Evolutionary conservation across 1,284 basidiomycete species (phyloP).

Genomic region (Irpex lacteus): DNA sequence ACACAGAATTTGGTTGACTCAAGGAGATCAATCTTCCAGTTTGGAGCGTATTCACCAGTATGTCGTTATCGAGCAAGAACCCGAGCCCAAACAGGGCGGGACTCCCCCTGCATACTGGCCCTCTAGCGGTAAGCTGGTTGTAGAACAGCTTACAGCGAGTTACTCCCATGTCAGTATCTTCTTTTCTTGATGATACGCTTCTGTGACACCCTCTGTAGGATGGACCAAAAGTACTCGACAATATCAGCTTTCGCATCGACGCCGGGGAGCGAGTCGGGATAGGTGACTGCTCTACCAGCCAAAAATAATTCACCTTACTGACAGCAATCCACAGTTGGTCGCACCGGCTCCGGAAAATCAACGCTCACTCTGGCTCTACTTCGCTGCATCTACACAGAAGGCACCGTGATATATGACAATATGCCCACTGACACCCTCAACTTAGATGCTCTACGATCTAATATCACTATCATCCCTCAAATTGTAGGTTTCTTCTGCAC

Average conservation of each 20-base stretch:
- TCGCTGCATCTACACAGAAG: conserved; percentile 43
- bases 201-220: conserved; percentile 18
- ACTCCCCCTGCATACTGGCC: conserved; percentile 10
- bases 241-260: conserved; percentile 44
- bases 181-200: not conserved
- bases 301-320: not conserved
- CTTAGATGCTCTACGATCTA: conserved; percentile 53
- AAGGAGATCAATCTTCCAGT: not conserved
- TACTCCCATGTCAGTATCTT: conserved; percentile 3
- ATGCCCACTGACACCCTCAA: conserved; percentile 43
- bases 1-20: not conserved
- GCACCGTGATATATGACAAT: conserved; percentile 36
- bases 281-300: conserved; percentile 23
- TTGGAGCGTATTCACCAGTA: conserved; percentile 11
- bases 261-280: conserved; percentile 53
- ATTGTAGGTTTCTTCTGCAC: conserved; percentile 22
- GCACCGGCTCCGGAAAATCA: conserved; percentile 76
- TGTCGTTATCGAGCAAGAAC: conserved; percentile 10
- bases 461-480: conserved; percentile 49
- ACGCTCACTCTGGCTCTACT: conserved; percentile 36
- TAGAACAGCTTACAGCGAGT: conserved; percentile 6
- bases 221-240: conserved; percentile 42
- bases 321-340: conserved; percentile 46
- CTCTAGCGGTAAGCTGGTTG: conserved; percentile 5
- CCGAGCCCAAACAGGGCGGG: conserved; percentile 2